A percentile compares a stretch with the other conserved stretches of the same genome.
Conservation (phyloP, 164 flowering plant species). For the Houttuynia cordata region DNA sequence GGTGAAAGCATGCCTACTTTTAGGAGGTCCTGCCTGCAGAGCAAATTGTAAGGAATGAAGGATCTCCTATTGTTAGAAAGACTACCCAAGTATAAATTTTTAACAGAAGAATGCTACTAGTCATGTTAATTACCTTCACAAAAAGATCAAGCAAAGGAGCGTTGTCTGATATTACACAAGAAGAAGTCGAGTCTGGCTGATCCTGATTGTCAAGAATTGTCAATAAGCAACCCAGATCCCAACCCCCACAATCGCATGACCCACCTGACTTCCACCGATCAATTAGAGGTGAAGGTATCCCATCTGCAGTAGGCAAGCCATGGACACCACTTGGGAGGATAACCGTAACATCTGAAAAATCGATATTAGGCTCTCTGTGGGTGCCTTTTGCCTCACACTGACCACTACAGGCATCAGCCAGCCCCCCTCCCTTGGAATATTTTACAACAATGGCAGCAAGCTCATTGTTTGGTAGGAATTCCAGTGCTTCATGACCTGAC, state of each 20-base stretch:
- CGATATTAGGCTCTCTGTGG: background rate
- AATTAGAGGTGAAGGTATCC: slow-evolving; percentile 63
- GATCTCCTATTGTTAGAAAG: background rate
- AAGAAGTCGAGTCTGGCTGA: slow-evolving; percentile 5
- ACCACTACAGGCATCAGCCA: slow-evolving; percentile 1
- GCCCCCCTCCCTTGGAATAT: slow-evolving; percentile 15
- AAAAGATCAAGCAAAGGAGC: slow-evolving; percentile 36
- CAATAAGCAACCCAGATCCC: slow-evolving; percentile 87
- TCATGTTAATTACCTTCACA: slow-evolving; percentile 31
- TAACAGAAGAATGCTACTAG: background rate
- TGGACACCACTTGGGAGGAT: slow-evolving; percentile 75
- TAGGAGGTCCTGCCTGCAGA: slow-evolving; percentile 35
- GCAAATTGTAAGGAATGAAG: background rate
- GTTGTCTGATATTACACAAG: slow-evolving; percentile 10
- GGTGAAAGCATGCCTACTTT: slow-evolving; percentile 37
- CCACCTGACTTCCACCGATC: slow-evolving; percentile 84
- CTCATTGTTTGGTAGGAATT: slow-evolving; percentile 30
- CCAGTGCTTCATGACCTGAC: slow-evolving; percentile 23
- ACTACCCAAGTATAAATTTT: background rate
- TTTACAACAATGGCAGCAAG: slow-evolving; percentile 66
- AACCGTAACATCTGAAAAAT: slow-evolving; percentile 22
- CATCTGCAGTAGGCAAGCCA: slow-evolving; percentile 45
- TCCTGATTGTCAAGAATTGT: slow-evolving; percentile 32
- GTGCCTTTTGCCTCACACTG: slow-evolving; percentile 4
- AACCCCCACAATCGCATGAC: slow-evolving; percentile 93